A percentile compares a stretch with the other conserved stretches of the same genome.
These are phyloP conservation scores for Anisodus tanguticus DNA, from an alignment of 257 asterid species.

Conservation along the genomic window DNA sequence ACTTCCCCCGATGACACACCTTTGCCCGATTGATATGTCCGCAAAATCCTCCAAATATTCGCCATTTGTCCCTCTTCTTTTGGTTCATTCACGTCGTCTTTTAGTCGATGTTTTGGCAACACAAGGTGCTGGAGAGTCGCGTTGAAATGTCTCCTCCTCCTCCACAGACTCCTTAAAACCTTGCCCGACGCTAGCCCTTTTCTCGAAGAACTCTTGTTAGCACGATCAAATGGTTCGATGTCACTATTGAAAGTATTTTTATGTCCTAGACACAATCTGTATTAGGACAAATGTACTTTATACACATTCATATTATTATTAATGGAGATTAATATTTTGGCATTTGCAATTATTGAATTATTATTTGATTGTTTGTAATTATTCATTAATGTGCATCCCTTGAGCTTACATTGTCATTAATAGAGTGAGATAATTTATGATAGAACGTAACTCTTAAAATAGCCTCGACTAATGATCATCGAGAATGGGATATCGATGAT, in stretches of 20 bases:
- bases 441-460: too few species aligned
- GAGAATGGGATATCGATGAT: too few species aligned
- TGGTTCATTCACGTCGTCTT: slow-evolving; percentile 47
- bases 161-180: slow-evolving; percentile 64
- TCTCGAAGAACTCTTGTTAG: slow-evolving; percentile 53
- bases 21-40: slow-evolving; percentile 53
- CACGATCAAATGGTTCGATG: slow-evolving; percentile 46
- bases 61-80: slow-evolving; percentile 50
- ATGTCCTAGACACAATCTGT: too few species aligned
- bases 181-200: slow-evolving; percentile 43
- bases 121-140: slow-evolving; percentile 73
- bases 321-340: too few species aligned
- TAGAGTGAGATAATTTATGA: too few species aligned
- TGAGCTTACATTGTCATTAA: too few species aligned
- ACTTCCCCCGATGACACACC: slow-evolving; percentile 64
- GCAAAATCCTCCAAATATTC: slow-evolving; percentile 52
- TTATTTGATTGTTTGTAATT: too few species aligned
- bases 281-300: too few species aligned
- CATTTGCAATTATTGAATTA: too few species aligned
- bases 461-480: too few species aligned
- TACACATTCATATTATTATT: too few species aligned
- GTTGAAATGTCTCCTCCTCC: slow-evolving; percentile 66
- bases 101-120: slow-evolving; percentile 48
- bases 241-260: slow-evolving; percentile 23
- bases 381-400: too few species aligned